Conservation (phyloP, 2,329 filamentous ascomycete species). For the Alternaria tenuissima region DNA sequence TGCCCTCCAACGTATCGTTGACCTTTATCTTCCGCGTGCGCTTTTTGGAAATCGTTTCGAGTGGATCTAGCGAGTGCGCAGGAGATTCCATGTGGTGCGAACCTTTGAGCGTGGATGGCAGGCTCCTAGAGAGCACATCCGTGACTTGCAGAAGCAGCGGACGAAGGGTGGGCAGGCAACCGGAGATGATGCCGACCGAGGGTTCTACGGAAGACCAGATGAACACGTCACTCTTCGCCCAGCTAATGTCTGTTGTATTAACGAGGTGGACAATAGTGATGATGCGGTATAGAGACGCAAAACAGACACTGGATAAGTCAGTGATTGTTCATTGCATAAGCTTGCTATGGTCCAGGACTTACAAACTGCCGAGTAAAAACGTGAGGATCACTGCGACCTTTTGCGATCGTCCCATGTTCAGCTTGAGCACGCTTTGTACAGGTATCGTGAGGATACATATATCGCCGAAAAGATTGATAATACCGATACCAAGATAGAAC, state of each 20-base stretch:
- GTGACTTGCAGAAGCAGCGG: conserved; percentile 27
- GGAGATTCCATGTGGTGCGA: conserved; percentile 12
- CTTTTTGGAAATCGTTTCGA: conserved; percentile 36
- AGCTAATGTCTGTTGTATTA: conserved; percentile 31
- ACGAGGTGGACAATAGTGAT: conserved; percentile 33
- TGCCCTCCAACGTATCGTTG: conserved; percentile 24
- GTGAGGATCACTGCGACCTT: conserved; percentile 35
- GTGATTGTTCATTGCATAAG: background rate
- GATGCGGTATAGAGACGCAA: conserved; percentile 39
- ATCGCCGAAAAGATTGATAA: conserved; percentile 38
- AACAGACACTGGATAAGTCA: conserved; percentile 19
- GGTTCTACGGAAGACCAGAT: conserved; percentile 40
- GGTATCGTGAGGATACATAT: conserved; percentile 23
- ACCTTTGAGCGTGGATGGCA: conserved; percentile 21
- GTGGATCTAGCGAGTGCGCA: conserved; percentile 15
- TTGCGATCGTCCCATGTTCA: conserved; percentile 29
- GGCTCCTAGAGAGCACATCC: conserved; percentile 17
- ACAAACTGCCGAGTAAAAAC: conserved; percentile 39
- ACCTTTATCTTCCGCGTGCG: conserved; percentile 29
- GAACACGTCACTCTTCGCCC: conserved; percentile 41
- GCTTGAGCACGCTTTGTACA: conserved; percentile 15
- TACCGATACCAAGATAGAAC: conserved; percentile 36
- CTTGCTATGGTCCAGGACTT: background rate
- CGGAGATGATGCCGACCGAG: conserved; percentile 37
- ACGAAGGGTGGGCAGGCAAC: conserved; percentile 34